These are phyloP conservation scores for Solanum piurae DNA, from an alignment of 257 asterid genomes.

Conservation along the genomic window DNA sequence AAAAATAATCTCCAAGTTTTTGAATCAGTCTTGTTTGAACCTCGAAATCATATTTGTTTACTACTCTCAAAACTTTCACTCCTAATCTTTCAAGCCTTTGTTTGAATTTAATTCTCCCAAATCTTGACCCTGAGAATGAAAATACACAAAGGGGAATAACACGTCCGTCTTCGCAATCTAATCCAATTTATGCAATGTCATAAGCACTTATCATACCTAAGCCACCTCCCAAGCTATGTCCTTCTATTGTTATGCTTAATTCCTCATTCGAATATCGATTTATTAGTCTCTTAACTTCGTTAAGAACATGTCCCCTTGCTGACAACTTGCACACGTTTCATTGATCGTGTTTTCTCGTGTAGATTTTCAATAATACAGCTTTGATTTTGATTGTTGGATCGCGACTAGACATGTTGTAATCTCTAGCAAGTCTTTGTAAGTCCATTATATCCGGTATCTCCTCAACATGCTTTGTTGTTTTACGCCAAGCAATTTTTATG, in stretches of 20 bases:
- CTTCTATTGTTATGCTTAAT: neutral
- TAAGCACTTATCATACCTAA: constrained; percentile 19
- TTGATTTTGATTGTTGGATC: neutral
- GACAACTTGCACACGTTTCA: neutral
- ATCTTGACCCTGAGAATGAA: constrained; percentile 17
- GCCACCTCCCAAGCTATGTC: constrained; percentile 21
- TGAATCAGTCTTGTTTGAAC: neutral
- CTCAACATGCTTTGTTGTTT: too few relatives aligned
- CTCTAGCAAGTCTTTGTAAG: constrained; percentile 1
- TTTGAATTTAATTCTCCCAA: constrained; percentile 1
- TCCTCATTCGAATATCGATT: too few relatives aligned
- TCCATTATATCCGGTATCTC: neutral
- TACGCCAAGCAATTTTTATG: too few relatives aligned
- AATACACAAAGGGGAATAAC: constrained; percentile 1
- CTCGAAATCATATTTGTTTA: constrained; percentile 5
- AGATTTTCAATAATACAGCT: constrained; percentile 6
- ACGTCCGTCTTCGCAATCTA: neutral
- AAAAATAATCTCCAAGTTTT: neutral
- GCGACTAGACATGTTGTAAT: neutral
- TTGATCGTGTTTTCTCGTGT: neutral
- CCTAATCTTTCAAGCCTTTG: constrained; percentile 3
- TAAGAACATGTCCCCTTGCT: too few relatives aligned
- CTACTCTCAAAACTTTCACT: constrained; percentile 9
- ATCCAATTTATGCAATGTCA: constrained; percentile 15
- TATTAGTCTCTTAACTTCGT: too few relatives aligned